Base-by-base conservation (phyloP, 345 rosid genomes). In the Sisymbrium altissimum region DNA sequence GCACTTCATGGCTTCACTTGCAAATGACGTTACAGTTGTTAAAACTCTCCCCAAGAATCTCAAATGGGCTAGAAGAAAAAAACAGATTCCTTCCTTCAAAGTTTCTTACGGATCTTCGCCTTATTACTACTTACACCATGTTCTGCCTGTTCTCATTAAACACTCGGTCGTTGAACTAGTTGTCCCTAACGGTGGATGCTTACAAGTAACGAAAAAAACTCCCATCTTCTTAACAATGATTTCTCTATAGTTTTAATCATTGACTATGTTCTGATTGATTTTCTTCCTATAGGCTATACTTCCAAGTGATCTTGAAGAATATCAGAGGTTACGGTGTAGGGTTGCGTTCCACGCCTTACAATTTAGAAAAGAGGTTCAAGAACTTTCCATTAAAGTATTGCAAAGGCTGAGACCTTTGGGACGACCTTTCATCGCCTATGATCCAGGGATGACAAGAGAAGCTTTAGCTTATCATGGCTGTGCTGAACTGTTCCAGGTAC, bases 401-500 rank as follows among this genome's bases (percentile, higher is more conserved):
- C 88, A 81, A 33, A 88, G 99, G 96, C 83, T 95, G 52, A 81
- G 86, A 48, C 92, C 99, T 76, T 83, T 88, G 74, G 97, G 97
- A 27, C 75, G 87, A 41, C 99, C 96, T 45, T 91, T 86, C 80
- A 87, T 95, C 79, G 99, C 93, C n/a, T 95, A 78, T 80, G 96
- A 95, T 84, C 97, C 97, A 45, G 99, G 92, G 59, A 84, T 95
- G 99, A 89, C 93, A 11, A 84, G 97, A 81, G 99, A 95, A 79
- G 93, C 96, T 67, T 85, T 95, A 70, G 99, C 99, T 15, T 95
- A 86, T 78, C 81, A 91, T 77, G 97, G 99, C 61, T 95, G 97
- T 79, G 91, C 97, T 46, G 99, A 95, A 81, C 88, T 95, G 52
- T 95, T 95, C 90, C 99, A 95, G 99, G 99, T 95, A 89, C 80